These are phyloP conservation scores for Protomyces arabidopsidicola DNA, from an alignment of 1,139 yeast genomes.

Conservation along the genomic window DNA sequence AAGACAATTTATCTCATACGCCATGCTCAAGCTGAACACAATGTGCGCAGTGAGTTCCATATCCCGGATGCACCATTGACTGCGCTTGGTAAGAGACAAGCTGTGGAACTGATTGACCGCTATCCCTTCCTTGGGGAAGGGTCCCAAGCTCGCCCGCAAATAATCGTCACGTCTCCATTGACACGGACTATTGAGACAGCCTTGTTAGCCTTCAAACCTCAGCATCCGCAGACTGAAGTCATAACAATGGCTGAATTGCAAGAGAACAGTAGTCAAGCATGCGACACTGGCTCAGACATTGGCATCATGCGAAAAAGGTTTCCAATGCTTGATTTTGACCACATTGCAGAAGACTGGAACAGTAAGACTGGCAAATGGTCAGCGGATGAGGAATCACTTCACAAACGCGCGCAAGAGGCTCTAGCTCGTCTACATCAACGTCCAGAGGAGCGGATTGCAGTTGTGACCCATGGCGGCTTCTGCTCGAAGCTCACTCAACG, in stretches of 20 bases:
- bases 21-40: constrained; percentile 32
- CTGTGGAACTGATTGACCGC: constrained; percentile 7
- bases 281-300: constrained; percentile 28
- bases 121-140: constrained; percentile 4
- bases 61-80: constrained; percentile 32
- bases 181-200: constrained; percentile 31
- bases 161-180: constrained; percentile 32
- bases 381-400: constrained; percentile 15
- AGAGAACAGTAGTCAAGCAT: constrained; percentile 29
- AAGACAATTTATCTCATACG: constrained; percentile 37
- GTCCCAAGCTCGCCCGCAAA: constrained; percentile 17
- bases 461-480: constrained; percentile 30
- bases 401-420: constrained; percentile 17
- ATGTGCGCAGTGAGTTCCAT: constrained; percentile 28
- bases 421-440: constrained; percentile 8
- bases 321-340: constrained; percentile 19
- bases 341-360: constrained; percentile 25
- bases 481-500: constrained; percentile 5
- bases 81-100: constrained; percentile 28
- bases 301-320: constrained; percentile 8
- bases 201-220: constrained; percentile 25
- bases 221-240: not conserved
- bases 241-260: constrained; percentile 27
- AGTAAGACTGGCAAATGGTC: constrained; percentile 28
- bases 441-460: constrained; percentile 25